Percentiles rank a stretch among this genome's conserved stretches.
Evolutionary conservation across 352 stramenopile species (phyloP).

Genomic region (Plasmopara muralis): DNA sequence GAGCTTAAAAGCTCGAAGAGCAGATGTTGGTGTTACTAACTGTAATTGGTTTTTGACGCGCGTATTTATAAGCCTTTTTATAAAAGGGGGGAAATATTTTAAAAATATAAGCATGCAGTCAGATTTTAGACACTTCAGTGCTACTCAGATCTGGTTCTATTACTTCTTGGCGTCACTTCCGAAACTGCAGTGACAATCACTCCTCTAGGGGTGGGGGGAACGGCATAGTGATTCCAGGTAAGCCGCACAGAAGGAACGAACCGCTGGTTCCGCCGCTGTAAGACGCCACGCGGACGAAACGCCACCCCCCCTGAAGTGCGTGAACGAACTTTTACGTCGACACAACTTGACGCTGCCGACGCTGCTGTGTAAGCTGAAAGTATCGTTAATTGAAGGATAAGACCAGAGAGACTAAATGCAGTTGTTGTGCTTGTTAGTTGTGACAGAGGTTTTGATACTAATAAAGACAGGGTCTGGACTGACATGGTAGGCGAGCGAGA

Average conservation of each 20-base stretch:
- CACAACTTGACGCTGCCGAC: not conserved
- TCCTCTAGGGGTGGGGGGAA: not conserved
- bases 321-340: not conserved
- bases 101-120: too few species aligned
- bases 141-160: too few species aligned
- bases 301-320: conserved; percentile 1
- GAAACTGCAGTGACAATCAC: conserved; percentile 9
- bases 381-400: conserved; percentile 1
- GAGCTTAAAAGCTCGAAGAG: too few species aligned
- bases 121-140: too few species aligned
- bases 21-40: too few species aligned
- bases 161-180: not conserved
- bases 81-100: too few species aligned
- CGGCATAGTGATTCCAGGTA: conserved; percentile 7
- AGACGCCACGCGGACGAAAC: not conserved
- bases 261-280: conserved; percentile 7
- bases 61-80: too few species aligned
- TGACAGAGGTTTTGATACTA: conserved; percentile 10
- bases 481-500: conserved; percentile 21
- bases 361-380: conserved; percentile 1
- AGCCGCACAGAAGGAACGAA: conserved; percentile 10
- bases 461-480: conserved; percentile 1
- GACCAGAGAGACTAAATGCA: conserved; percentile 7
- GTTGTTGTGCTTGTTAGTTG: conserved; percentile 1
- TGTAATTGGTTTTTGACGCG: too few species aligned